These are phyloP conservation scores for Juglanconis oblonga DNA, from an alignment of 2,329 filamentous ascomycete species.

Conservation along the genomic window DNA sequence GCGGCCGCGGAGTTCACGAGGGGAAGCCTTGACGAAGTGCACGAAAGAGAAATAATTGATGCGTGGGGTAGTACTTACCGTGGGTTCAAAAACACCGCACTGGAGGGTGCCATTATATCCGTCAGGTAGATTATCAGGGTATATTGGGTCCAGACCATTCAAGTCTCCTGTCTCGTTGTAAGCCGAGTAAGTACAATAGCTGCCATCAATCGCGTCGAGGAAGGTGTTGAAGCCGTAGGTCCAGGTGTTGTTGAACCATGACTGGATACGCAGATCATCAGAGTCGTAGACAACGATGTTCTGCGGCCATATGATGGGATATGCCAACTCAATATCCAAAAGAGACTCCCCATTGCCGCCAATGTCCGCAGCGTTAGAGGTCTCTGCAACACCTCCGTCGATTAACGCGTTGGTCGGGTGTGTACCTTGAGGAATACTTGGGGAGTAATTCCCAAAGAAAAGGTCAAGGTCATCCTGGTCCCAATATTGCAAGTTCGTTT, in stretches of 20 bases:
- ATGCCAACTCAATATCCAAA: constrained; percentile 34
- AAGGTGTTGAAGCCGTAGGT: constrained; percentile 16
- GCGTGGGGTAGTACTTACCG: constrained; percentile 21
- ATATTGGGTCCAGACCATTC: constrained; percentile 39
- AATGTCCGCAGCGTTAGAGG: constrained; percentile 10
- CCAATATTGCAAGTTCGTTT: constrained; percentile 34
- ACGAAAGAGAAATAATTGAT: too few species aligned
- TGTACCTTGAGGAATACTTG: constrained; percentile 6
- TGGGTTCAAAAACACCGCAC: constrained; percentile 41
- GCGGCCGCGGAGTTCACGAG: too few species aligned
- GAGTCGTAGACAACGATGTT: constrained; percentile 36
- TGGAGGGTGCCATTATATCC: constrained; percentile 45
- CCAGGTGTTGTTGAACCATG: constrained; percentile 12
- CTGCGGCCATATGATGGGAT: constrained; percentile 39
- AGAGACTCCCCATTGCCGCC: constrained; percentile 29
- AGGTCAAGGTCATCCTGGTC: constrained; percentile 10
- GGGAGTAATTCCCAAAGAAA: constrained; percentile 1
- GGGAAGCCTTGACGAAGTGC: too few species aligned
- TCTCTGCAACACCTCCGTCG: constrained; percentile 14
- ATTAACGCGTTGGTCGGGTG: constrained; percentile 5
- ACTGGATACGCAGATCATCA: constrained; percentile 39
- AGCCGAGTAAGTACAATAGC: constrained; percentile 46
- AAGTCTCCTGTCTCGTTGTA: constrained; percentile 46
- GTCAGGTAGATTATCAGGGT: constrained; percentile 41
- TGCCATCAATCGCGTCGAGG: constrained; percentile 47